Evolutionary conservation across 768 basidiomycete species (phyloP), one percentile per base, ranked within the genome.

Genomic region (Cyclocybe aegerita): DNA sequence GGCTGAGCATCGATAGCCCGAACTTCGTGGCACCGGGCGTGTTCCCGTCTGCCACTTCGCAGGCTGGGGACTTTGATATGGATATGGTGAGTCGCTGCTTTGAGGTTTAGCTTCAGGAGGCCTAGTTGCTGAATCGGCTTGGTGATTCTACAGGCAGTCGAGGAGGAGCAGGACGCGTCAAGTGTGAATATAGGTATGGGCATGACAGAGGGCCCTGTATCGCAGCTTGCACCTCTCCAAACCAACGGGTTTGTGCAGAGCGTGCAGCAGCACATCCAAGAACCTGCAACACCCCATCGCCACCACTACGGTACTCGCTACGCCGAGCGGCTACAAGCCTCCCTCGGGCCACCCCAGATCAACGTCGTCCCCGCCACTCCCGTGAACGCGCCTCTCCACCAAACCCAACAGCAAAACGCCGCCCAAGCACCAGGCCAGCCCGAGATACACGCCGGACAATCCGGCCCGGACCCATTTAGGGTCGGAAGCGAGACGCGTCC

Each of bases 1-100:
- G 78, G 41, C 74, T 90, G 53, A 75, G 78, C n/a, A 85, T 90
- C 15, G 77, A 79, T 46, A 81, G 81, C 54, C 79, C 81, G 39
- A 58, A 68, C 40, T 65, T 63, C 30, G 42, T 52, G 17, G 48
- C 61, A 39, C 60, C 60, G 39, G 56, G 49, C 5, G 40, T 39
- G 38, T 44, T 48, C 42, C 35, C 55, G 43, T 43, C 58, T 23
- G 57, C 57, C 57, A 11, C 50, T 40, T 32, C 53, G 29, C 34
- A 57, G 30, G 51, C 38, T 39, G 38, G 30, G 17, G 55, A 56
- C 14, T 48, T 42, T 31, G 63, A 83, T 57, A 76, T 72, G 39
- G 81, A 82, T 57, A 80, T 85, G 78, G 81, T 83, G 48, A 47
- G 76, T 65, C 49, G 38, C 11, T 43, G 39, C 60, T 15, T 38